Percentiles rank a stretch among this genome's conserved stretches.
Evolutionary conservation across 129 eudicot species (phyloP).

Genomic region (Gnaphalium uliginosum): DNA sequence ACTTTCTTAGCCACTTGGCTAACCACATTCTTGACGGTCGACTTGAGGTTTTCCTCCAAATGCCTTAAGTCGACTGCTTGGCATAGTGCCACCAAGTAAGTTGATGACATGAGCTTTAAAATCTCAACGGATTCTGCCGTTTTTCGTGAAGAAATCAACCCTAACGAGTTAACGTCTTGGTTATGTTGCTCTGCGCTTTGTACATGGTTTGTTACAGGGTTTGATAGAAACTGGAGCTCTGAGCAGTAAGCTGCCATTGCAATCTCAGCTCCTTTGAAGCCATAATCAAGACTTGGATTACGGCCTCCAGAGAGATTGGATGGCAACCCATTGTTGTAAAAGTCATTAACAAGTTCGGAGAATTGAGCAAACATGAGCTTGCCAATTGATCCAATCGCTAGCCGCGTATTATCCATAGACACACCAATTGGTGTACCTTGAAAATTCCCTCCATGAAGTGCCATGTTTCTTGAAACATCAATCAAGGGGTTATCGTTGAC

Average conservation of each 20-base stretch:
- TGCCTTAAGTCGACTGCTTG: constrained; percentile 71
- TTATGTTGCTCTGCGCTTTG: constrained; percentile 75
- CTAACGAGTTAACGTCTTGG: constrained; percentile 73
- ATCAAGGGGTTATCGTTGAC: constrained; percentile 67
- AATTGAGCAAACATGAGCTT: constrained; percentile 66
- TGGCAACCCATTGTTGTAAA: constrained; percentile 67
- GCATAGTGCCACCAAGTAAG: constrained; percentile 67
- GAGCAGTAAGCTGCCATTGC: constrained; percentile 79
- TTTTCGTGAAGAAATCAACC: constrained; percentile 62
- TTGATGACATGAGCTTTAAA: constrained; percentile 62
- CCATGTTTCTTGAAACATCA: constrained; percentile 69
- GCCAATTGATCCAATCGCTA: constrained; percentile 63
- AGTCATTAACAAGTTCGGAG: constrained; percentile 69
- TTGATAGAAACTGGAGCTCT: constrained; percentile 62
- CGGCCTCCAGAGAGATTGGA: constrained; percentile 67
- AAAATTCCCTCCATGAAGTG: constrained; percentile 72
- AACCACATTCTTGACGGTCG: constrained; percentile 53
- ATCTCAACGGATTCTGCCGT: constrained; percentile 61
- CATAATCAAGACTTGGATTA: constrained; percentile 70
- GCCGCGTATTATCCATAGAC: constrained; percentile 65
- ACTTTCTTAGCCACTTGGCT: constrained; percentile 55
- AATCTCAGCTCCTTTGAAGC: constrained; percentile 72
- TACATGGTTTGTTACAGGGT: constrained; percentile 74
- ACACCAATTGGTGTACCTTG: constrained; percentile 82
- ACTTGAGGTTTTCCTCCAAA: constrained; percentile 58